These are phyloP conservation scores for Aspergillus sp. DNA, from an alignment of 2,329 filamentous ascomycete genomes.

Conservation along the genomic window DNA sequence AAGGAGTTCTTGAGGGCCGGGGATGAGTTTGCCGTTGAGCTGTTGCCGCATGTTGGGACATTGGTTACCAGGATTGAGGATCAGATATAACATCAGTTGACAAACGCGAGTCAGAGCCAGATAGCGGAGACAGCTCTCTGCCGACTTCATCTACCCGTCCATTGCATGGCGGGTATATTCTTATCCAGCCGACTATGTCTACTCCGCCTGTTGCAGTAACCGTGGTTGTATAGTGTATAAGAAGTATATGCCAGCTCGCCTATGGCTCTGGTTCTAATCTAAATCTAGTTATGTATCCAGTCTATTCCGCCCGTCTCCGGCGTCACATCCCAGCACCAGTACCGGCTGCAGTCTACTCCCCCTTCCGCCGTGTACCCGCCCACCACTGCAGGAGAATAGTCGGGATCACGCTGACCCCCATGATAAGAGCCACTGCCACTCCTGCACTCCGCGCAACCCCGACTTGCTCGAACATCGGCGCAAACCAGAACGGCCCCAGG, in stretches of 20 bases:
- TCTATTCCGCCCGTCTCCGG: too few relatives aligned
- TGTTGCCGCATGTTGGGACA: conserved; percentile 42
- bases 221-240: too few relatives aligned
- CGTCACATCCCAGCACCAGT: too few relatives aligned
- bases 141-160: conserved; percentile 5
- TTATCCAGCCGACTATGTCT: conserved; percentile 11
- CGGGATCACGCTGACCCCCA: conserved; percentile 23
- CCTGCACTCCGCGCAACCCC: conserved; percentile 23
- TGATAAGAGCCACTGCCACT: conserved; percentile 20
- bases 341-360: neutral
- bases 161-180: conserved; percentile 6
- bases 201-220: conserved; percentile 5
- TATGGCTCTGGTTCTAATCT: too few relatives aligned
- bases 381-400: conserved; percentile 22
- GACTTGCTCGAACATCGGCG: conserved; percentile 26
- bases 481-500: conserved; percentile 31
- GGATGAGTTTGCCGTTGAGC: conserved; percentile 42
- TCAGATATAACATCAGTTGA: conserved; percentile 8
- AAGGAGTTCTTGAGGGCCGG: conserved; percentile 38
- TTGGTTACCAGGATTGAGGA: conserved; percentile 37
- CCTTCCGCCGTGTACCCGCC: conserved; percentile 12
- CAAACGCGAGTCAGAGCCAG: neutral
- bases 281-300: too few relatives aligned
- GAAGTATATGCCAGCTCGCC: too few relatives aligned
- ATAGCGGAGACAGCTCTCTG: neutral